Conservation (phyloP, 768 basidiomycete genomes). For the Rubroboletus pulcherrimus region DNA sequence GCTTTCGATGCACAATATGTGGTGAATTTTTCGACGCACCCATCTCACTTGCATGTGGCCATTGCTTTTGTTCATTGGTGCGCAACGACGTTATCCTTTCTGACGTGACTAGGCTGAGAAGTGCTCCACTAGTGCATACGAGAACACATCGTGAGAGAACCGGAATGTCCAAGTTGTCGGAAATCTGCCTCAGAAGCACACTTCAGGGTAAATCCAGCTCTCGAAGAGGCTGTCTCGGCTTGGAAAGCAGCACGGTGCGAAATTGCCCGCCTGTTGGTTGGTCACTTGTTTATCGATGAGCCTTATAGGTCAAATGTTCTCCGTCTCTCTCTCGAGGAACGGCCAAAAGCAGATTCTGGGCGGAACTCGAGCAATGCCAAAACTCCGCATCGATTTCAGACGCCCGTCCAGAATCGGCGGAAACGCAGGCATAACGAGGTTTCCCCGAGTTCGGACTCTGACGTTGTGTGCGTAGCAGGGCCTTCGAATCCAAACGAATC, state of each 20-base stretch:
- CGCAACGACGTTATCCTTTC: conserved; percentile 21
- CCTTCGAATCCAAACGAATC: conserved; percentile 27
- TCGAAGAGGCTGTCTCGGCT: conserved; percentile 67
- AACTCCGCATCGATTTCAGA: conserved; percentile 18
- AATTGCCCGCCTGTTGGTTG: background rate
- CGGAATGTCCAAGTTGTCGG: conserved; percentile 72
- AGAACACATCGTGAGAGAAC: conserved; percentile 49
- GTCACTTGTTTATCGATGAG: background rate
- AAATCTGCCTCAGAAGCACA: conserved; percentile 56
- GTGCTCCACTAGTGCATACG: conserved; percentile 60
- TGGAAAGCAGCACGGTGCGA: conserved; percentile 70
- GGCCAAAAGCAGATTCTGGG: conserved; percentile 10
- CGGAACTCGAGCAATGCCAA: background rate
- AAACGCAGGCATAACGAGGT: conserved; percentile 35
- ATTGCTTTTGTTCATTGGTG: conserved; percentile 79
- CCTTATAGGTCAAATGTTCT: conserved; percentile 42
- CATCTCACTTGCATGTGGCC: conserved; percentile 70
- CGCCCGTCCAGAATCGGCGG: conserved; percentile 23
- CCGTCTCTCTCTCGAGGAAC: conserved; percentile 36
- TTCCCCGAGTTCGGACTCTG: conserved; percentile 23
- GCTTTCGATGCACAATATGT: conserved; percentile 74
- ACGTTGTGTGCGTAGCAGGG: conserved; percentile 28
- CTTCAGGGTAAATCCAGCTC: conserved; percentile 60
- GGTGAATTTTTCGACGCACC: conserved; percentile 70
- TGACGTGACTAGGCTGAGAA: conserved; percentile 5